These are phyloP conservation scores for Panellus pusillus DNA, from an alignment of 768 basidiomycete species.

Conservation along the genomic window DNA sequence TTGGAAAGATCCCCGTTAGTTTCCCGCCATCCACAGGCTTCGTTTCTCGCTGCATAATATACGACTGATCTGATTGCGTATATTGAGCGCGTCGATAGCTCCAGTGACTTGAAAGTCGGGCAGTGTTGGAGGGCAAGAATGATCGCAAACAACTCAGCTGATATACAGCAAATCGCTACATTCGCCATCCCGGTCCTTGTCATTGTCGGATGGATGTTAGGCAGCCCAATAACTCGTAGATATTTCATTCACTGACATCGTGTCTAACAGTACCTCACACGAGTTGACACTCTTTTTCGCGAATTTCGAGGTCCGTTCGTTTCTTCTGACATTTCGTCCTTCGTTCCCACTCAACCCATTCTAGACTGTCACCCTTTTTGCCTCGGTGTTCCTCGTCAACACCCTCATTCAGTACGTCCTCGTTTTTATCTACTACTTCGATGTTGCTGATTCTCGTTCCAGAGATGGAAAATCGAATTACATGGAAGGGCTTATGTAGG, in stretches of 20 bases:
- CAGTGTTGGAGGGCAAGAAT: no score
- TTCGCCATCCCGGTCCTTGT: slow-evolving; percentile 90
- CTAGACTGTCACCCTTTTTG: slow-evolving; percentile 77
- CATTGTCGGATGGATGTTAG: slow-evolving; percentile 84
- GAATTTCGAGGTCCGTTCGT: slow-evolving; percentile 68
- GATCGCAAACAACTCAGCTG: no score
- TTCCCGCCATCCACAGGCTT: no score
- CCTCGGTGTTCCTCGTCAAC: slow-evolving; percentile 86
- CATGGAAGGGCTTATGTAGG: slow-evolving; percentile 85
- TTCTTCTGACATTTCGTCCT: neutral
- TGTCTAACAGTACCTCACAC: slow-evolving; percentile 52
- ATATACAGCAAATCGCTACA: slow-evolving; percentile 72
- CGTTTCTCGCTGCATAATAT: no score
- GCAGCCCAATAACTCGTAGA: slow-evolving; percentile 20
- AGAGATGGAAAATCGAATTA: slow-evolving; percentile 88
- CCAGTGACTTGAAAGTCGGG: no score
- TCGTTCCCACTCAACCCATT: neutral
- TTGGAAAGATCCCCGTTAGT: no score
- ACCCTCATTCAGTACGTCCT: slow-evolving; percentile 66
- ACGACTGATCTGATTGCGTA: no score
- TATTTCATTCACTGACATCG: neutral
- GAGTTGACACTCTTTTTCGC: slow-evolving; percentile 81
- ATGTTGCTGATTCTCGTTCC: slow-evolving; percentile 7
- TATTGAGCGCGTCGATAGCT: no score
- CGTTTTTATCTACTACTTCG: neutral